Evolutionary conservation across 2,329 filamentous ascomycete genomes (phyloP).

Genomic region (Colletotrichum sp.): DNA sequence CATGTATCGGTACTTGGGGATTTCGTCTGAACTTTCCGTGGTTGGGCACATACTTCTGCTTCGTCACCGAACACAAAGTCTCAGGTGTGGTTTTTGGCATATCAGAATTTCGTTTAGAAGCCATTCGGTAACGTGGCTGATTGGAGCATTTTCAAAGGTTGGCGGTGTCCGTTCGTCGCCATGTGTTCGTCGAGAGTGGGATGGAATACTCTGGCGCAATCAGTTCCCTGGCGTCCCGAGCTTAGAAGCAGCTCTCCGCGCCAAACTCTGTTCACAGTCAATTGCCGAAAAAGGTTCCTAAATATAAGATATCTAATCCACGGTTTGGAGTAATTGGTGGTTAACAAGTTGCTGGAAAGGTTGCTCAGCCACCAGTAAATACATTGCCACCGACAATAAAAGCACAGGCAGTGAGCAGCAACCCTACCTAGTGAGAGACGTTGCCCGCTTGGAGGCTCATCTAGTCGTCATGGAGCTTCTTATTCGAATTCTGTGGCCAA

Average conservation of each 20-base stretch:
- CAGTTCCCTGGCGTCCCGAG: neutral
- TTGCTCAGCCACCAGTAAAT: neutral
- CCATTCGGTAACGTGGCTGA: neutral
- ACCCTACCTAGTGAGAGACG: neutral
- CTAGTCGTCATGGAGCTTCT: neutral
- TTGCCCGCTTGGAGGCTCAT: neutral
- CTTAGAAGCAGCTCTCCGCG: neutral
- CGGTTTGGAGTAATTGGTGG: neutral
- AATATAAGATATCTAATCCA: neutral
- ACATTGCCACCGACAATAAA: neutral
- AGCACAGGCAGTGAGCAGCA: neutral
- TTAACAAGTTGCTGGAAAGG: neutral
- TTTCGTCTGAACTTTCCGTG: slow-evolving; percentile 8
- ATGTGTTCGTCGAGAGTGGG: neutral
- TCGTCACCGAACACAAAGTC: neutral
- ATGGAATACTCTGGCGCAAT: neutral
- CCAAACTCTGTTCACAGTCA: neutral
- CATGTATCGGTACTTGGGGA: neutral
- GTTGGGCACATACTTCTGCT: neutral
- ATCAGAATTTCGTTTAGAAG: neutral
- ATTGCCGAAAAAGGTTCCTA: neutral
- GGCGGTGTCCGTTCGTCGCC: neutral
- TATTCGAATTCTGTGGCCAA: neutral
- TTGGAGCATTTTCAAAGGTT: neutral
- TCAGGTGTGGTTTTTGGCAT: neutral